Conservation (phyloP, 352 stramenopile species). For the Nothophytophthora sp. region DNA sequence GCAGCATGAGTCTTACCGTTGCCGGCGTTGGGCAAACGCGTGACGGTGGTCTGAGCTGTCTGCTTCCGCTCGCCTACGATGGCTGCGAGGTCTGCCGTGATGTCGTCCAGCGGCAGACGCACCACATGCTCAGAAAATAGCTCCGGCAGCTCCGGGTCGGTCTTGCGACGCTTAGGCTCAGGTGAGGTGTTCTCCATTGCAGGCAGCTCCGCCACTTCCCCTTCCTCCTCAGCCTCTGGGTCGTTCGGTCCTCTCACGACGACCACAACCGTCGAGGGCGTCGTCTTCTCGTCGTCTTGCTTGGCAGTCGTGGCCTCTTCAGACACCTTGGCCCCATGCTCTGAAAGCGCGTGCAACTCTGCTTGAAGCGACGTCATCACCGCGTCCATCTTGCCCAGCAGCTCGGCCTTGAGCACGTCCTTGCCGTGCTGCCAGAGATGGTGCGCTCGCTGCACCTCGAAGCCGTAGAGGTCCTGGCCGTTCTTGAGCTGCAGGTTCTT, state of each 20-base stretch:
- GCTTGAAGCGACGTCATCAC: conserved; percentile 47
- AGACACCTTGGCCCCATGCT: conserved; percentile 19
- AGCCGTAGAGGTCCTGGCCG: conserved; percentile 73
- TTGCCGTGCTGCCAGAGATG: conserved; percentile 72
- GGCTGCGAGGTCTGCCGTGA: conserved; percentile 53
- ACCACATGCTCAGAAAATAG: conserved; percentile 44
- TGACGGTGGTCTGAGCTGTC: conserved; percentile 21
- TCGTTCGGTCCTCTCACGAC: conserved; percentile 8
- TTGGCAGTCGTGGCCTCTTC: conserved; percentile 5
- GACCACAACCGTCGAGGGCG: conserved; percentile 8
- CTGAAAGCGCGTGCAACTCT: conserved; percentile 45
- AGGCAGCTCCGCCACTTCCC: conserved; percentile 22
- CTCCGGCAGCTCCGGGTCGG: conserved; percentile 30
- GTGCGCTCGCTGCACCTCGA: conserved; percentile 71
- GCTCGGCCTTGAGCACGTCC: conserved; percentile 49
- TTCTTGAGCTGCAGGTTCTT: conserved; percentile 88
- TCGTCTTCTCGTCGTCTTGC: too few relatives aligned
- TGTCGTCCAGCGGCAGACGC: conserved; percentile 55
- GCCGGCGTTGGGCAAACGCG: conserved; percentile 22
- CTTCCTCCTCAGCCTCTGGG: conserved; percentile 23
- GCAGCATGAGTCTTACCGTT: conserved; percentile 25
- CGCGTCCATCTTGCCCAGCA: conserved; percentile 48
- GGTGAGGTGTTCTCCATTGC: conserved; percentile 4
- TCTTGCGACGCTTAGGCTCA: conserved; percentile 54
- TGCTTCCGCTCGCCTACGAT: conserved; percentile 48